Base-by-base conservation (phyloP, 164 flowering plant species). In the Protea cynaroides region DNA sequence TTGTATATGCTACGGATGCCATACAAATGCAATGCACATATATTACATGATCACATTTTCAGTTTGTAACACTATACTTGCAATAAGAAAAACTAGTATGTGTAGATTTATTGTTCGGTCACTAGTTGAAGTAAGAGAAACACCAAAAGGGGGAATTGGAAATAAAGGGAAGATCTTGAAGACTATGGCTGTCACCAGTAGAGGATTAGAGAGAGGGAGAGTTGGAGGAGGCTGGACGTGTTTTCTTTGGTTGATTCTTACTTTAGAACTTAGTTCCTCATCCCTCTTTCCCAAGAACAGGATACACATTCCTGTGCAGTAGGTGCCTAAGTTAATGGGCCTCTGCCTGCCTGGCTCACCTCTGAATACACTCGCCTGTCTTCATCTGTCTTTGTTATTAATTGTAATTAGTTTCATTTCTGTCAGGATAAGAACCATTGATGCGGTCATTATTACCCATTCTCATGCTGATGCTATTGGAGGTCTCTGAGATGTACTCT, bases 381-480 rank as follows among this genome's bases (percentile, higher is more conserved):
- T 50, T 49, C 64, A 23, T 67, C 13, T 36, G 58, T 58, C 25
- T 60, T 19, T 56, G 67, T 65, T 63, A 9, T 67, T 62, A 36
- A 64, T 62, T 66, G 59, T 82, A 70, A 79, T 83, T 76, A 71
- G 80, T 77, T 83, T 72, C 62, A 71, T 82, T 76, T 88, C 71
- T 93, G 75, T 73, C 96, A 93, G 98, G 88, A 76, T 93, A 84
- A 89, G 98, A 83, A 84, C 83, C 77, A 71, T 93, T 79, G 98
- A 90, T 85, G 96, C 97, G 68, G 98, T 90, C 76, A 67, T 93
- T 71, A 84, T 90, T 74, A 93, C 98, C 78, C 98, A 93, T 83
- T 93, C 97, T 72, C 98, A 90, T 86, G 98, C 98, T 69, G 98
- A 90, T 84, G 98, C 97, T 59, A 90, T 93, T 78, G 98, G 97